These are phyloP conservation scores for Coniochaeta sp. DNA, from an alignment of 2,329 filamentous ascomycete genomes.

Conservation along the genomic window DNA sequence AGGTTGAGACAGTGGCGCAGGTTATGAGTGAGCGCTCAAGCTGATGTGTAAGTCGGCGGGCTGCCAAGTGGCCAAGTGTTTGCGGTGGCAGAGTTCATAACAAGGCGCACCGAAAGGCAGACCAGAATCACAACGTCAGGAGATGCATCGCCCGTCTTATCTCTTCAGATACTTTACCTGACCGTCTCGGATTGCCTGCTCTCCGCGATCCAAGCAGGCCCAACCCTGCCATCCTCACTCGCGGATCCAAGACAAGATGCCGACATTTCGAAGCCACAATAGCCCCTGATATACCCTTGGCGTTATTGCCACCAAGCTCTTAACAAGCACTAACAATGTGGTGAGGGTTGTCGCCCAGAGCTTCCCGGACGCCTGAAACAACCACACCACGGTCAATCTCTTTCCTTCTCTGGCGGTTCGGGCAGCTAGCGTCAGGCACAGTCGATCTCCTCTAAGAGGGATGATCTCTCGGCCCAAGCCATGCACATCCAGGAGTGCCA, in stretches of 20 bases:
- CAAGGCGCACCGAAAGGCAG: too few species aligned
- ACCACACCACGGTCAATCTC: neutral
- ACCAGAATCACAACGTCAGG: too few species aligned
- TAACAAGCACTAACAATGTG: neutral
- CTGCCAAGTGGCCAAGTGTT: too few species aligned
- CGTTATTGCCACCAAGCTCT: neutral
- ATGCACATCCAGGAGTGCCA: neutral
- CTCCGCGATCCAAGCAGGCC: neutral
- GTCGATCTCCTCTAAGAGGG: too few species aligned
- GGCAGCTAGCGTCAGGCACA: slow-evolving; percentile 1
- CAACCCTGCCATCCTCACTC: neutral
- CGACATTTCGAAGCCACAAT: neutral
- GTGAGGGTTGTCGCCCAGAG: neutral
- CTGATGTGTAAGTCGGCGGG: too few species aligned
- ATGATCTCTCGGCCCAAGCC: neutral
- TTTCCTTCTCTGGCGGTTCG: neutral
- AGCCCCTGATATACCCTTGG: neutral
- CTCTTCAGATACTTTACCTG: too few species aligned
- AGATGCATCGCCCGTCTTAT: neutral
- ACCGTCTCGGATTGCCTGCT: neutral
- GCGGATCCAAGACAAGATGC: neutral
- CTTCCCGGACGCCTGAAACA: neutral
- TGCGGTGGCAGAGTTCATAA: too few species aligned
- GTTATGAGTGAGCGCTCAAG: too few species aligned
- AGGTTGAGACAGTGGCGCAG: neutral